Evolutionary conservation across 306 rosid genomes (phyloP).

Genomic region (Mimosa bimucronata): DNA sequence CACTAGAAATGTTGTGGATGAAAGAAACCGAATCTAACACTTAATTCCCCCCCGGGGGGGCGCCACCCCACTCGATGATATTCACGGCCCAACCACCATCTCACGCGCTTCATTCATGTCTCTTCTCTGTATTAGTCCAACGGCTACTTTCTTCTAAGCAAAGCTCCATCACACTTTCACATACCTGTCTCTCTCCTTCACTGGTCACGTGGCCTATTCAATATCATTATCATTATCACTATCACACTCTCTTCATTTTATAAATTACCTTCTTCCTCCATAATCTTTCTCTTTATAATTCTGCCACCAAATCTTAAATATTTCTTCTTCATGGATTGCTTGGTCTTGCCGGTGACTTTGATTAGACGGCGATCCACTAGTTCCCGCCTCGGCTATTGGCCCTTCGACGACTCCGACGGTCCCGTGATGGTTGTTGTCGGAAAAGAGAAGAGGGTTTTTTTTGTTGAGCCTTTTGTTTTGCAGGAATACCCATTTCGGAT

Average conservation of each 20-base stretch:
- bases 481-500: conserved; percentile 71
- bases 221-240: background rate
- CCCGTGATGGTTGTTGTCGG: conserved; percentile 85
- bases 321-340: conserved; percentile 66
- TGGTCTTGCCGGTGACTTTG: conserved; percentile 69
- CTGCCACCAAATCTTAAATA: background rate
- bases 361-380: conserved; percentile 56
- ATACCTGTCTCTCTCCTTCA: background rate
- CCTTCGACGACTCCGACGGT: conserved; percentile 39
- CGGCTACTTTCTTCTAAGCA: conserved; percentile 22
- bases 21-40: too few species aligned
- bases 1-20: too few species aligned
- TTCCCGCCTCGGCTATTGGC: conserved; percentile 53
- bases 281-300: background rate
- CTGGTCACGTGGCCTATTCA: conserved; percentile 42
- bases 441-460: conserved; percentile 74
- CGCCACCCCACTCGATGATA: background rate
- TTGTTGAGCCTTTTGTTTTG: conserved; percentile 80
- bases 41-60: too few species aligned
- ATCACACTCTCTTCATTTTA: background rate
- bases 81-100: background rate
- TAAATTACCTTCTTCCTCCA: background rate
- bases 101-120: background rate
- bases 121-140: background rate
- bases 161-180: background rate